A percentile compares a stretch with the other conserved stretches of the same genome.
Conservation (phyloP, 371 early-diverging fungal species). For the Mucor circinelloides region DNA sequence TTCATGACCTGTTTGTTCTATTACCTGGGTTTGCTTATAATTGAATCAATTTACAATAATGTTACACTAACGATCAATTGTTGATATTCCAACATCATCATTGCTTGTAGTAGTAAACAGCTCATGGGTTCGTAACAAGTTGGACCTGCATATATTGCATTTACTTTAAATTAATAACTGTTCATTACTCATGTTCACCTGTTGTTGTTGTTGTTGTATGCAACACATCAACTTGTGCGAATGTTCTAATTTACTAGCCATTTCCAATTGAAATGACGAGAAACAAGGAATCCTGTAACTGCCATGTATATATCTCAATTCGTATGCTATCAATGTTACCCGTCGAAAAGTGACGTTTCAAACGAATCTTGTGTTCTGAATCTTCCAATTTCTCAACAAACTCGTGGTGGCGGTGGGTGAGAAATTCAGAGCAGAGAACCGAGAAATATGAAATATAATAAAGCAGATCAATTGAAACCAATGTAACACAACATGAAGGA, state of each 20-base stretch:
- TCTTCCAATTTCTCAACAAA: background rate
- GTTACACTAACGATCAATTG: background rate
- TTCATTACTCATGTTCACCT: background rate
- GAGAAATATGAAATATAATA: background rate
- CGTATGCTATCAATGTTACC: background rate
- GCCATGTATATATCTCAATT: background rate
- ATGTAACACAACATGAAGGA: background rate
- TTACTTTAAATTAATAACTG: background rate
- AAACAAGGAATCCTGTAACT: background rate
- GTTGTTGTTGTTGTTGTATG: too few species aligned
- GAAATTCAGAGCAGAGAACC: too few species aligned
- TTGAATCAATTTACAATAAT: background rate
- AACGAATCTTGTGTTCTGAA: background rate
- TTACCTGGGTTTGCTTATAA: too few species aligned
- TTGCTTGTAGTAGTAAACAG: background rate
- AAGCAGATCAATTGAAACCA: background rate
- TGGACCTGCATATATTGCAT: constrained; percentile 3
- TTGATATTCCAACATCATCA: background rate
- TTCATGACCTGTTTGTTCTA: background rate
- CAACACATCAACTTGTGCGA: background rate
- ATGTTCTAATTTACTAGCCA: background rate
- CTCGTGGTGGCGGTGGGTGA: background rate
- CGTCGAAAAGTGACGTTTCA: background rate
- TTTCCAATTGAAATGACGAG: background rate
- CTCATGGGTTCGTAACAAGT: background rate